phyloP scores from a whole-genome alignment of 2,329 filamentous ascomycete species.

The Trichoderma atroviride region DNA sequence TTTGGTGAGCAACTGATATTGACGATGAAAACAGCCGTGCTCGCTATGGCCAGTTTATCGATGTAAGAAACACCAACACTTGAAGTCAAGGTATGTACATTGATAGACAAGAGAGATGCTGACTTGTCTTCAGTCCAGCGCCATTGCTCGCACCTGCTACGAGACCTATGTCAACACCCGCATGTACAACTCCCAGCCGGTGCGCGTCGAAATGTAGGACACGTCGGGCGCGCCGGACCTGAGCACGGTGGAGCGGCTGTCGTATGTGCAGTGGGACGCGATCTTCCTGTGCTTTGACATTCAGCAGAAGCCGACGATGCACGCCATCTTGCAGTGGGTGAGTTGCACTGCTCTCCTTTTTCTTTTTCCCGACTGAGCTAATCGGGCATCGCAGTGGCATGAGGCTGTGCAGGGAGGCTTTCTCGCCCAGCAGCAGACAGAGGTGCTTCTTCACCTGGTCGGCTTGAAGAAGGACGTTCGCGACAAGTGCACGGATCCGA shows the following conservation, averaged over 20 bases:
- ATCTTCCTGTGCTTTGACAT: slow-evolving; percentile 47
- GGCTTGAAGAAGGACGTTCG: slow-evolving; percentile 42
- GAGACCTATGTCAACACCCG: slow-evolving; percentile 41
- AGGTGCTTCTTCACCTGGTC: slow-evolving; percentile 39
- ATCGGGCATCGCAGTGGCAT: slow-evolving; percentile 35
- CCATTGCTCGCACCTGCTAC: slow-evolving; percentile 40
- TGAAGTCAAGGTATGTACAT: no score
- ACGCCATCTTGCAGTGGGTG: slow-evolving; percentile 43
- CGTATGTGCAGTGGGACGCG: slow-evolving; percentile 43
- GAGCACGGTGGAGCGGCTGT: slow-evolving; percentile 39
- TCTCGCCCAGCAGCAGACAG: slow-evolving; percentile 25
- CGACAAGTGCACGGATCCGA: slow-evolving; percentile 26
- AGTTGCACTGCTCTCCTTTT: slow-evolving; percentile 5
- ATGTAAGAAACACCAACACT: slow-evolving; percentile 34
- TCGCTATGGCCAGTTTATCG: slow-evolving; percentile 44
- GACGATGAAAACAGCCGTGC: slow-evolving; percentile 37
- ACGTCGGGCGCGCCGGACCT: slow-evolving; percentile 45
- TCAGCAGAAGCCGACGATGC: slow-evolving; percentile 39
- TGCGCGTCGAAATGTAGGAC: slow-evolving; percentile 44
- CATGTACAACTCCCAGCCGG: slow-evolving; percentile 33
- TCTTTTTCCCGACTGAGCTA: not conserved
- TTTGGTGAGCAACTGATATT: not conserved
- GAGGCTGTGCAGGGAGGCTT: slow-evolving; percentile 37
- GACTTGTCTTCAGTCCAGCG: slow-evolving; percentile 34
- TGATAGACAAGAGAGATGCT: not conserved